Percentiles rank a stretch among this genome's conserved stretches.
These are phyloP conservation scores for Coemansia javaensis DNA, from an alignment of 192 early-diverging fungal species.

Conservation along the genomic window DNA sequence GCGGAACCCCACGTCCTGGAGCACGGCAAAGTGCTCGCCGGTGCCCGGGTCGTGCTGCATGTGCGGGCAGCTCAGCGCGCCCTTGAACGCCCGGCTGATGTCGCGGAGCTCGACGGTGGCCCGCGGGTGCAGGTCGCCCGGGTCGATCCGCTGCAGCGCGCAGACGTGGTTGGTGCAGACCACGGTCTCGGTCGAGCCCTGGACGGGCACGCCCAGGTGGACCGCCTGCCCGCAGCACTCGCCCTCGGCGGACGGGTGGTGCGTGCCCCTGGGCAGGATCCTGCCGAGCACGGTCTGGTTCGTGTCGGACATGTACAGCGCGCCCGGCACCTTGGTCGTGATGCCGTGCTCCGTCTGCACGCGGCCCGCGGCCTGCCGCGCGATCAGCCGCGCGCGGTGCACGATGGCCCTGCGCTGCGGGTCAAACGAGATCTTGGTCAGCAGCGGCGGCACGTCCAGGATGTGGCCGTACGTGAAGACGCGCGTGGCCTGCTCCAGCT, in stretches of 20 bases:
- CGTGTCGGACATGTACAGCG: conserved; percentile 60
- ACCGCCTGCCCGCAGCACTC: conserved; percentile 66
- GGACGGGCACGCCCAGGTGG: conserved; percentile 52
- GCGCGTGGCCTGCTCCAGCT: conserved; percentile 62
- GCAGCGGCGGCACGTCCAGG: conserved; percentile 69
- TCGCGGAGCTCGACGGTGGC: conserved; percentile 58
- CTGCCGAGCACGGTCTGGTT: conserved; percentile 67
- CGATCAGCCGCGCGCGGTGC: conserved; percentile 59
- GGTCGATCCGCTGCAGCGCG: conserved; percentile 65
- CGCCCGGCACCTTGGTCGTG: conserved; percentile 60
- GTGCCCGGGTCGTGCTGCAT: conserved; percentile 63
- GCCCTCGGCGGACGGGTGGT: conserved; percentile 55
- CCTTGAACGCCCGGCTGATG: conserved; percentile 61
- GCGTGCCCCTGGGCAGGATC: conserved; percentile 57
- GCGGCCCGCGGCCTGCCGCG: conserved; percentile 57
- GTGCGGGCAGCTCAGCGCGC: conserved; percentile 63
- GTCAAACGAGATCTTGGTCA: conserved; percentile 65
- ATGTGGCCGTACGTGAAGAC: conserved; percentile 64
- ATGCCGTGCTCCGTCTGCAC: conserved; percentile 70
- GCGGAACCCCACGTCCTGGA: conserved; percentile 69
- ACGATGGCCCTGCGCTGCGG: conserved; percentile 53
- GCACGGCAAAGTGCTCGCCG: conserved; percentile 70
- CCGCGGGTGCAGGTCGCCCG: conserved; percentile 59
- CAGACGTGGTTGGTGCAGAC: conserved; percentile 67
- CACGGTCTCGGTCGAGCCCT: conserved; percentile 59